Evolutionary conservation across 2,329 filamentous ascomycete species (phyloP).

Genomic region (Venturia oleaginea): DNA sequence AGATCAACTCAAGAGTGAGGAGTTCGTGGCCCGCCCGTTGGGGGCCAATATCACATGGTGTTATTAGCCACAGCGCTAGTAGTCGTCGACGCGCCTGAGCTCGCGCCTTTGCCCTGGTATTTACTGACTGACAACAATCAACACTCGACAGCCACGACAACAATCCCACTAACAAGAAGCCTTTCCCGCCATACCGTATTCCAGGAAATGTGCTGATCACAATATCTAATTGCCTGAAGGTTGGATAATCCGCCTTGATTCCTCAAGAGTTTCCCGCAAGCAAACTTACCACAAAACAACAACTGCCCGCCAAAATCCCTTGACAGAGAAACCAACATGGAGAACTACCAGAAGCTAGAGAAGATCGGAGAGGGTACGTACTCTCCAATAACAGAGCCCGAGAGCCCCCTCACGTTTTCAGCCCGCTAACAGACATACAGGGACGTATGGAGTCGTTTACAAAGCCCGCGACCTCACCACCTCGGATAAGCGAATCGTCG

Average conservation of each 20-base stretch:
- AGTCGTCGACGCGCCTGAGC: neutral
- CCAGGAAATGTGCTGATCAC: conserved; percentile 3
- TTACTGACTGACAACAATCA: neutral
- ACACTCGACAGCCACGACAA: neutral
- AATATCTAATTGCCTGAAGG: neutral
- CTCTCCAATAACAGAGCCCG: conserved; percentile 1
- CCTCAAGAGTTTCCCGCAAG: neutral
- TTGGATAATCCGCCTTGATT: neutral
- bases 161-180: neutral
- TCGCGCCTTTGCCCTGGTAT: neutral
- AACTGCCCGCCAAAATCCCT: neutral
- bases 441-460: conserved; percentile 92
- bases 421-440: conserved; percentile 37
- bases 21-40: no score
- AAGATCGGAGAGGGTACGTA: conserved; percentile 83
- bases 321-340: conserved; percentile 46
- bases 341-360: conserved; percentile 94
- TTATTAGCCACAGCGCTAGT: neutral
- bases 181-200: neutral
- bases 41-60: neutral
- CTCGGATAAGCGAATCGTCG: conserved; percentile 70
- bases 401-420: conserved; percentile 1
- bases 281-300: neutral
- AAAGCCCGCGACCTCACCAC: conserved; percentile 81
- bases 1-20: no score